phyloP scores from a whole-genome alignment of 495 filamentous ascomycete species.

The Apiosordaria backusii region DNA sequence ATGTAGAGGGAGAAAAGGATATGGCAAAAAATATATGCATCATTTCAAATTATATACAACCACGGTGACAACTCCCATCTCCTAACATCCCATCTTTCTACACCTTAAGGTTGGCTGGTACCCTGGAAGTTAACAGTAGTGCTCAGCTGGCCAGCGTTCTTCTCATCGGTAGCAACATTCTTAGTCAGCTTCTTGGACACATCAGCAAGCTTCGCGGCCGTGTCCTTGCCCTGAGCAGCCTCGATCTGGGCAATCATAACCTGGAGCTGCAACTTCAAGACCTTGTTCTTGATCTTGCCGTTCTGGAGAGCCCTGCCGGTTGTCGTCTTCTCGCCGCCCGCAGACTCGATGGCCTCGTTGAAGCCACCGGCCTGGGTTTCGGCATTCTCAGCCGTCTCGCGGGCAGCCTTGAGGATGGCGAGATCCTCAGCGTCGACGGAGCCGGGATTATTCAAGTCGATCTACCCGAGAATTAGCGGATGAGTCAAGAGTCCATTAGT shows the following conservation, averaged over 20 bases:
- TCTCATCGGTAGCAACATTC: constrained; percentile 41
- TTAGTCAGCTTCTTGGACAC: constrained; percentile 45
- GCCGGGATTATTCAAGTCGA: constrained; percentile 37
- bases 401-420: constrained; percentile 39
- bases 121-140: constrained; percentile 33
- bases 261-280: constrained; percentile 47
- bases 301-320: constrained; percentile 37
- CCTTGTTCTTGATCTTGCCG: constrained; percentile 56
- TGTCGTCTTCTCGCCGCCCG: constrained; percentile 30
- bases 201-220: constrained; percentile 31
- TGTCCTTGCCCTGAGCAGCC: constrained; percentile 37
- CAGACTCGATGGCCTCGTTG: constrained; percentile 42
- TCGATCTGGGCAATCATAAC: constrained; percentile 34
- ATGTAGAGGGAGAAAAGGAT: neutral
- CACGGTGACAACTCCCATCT: neutral
- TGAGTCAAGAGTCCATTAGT: neutral
- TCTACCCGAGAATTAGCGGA: constrained; percentile 18
- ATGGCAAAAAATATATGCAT: neutral
- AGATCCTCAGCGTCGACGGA: constrained; percentile 35
- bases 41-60: neutral
- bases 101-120: constrained; percentile 14
- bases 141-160: constrained; percentile 34
- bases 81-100: neutral
- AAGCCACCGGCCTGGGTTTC: constrained; percentile 40
- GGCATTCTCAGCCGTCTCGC: constrained; percentile 38